phyloP scores from a whole-genome alignment of 495 filamentous ascomycete genomes.

The Penicillium crystallinum region DNA sequence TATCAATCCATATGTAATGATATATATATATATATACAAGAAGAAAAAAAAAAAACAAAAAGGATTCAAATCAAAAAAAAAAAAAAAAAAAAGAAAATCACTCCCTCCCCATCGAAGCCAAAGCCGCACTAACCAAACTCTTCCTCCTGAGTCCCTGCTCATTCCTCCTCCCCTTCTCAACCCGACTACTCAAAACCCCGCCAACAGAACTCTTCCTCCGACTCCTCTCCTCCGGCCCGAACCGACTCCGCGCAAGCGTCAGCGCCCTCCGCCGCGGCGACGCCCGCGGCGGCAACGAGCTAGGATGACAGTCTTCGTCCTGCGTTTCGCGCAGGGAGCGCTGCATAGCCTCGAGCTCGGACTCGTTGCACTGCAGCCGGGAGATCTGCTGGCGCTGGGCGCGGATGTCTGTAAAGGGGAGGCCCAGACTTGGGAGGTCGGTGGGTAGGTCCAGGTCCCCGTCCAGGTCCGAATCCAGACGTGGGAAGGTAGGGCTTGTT shows the following conservation, averaged over 20 bases:
- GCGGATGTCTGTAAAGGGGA: constrained; percentile 23
- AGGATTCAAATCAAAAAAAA: not conserved
- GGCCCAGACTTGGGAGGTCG: not conserved
- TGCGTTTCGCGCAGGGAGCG: constrained; percentile 11
- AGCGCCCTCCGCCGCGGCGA: constrained; percentile 28
- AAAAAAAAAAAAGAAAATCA: not conserved
- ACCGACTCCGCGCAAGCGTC: constrained; percentile 25
- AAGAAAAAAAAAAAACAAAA: not conserved
- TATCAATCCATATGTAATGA: no score
- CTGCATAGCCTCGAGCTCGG: constrained; percentile 35
- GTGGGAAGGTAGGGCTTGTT: constrained; percentile 36
- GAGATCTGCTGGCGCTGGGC: constrained; percentile 41
- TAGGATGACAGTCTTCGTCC: constrained; percentile 39
- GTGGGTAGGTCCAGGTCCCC: constrained; percentile 15
- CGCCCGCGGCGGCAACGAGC: constrained; percentile 35
- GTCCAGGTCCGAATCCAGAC: no score
- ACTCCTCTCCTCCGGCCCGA: constrained; percentile 16
- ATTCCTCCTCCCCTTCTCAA: constrained; percentile 41
- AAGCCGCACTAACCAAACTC: constrained; percentile 43
- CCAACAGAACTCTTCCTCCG: constrained; percentile 32
- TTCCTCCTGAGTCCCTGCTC: constrained; percentile 40
- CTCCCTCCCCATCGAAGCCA: constrained; percentile 34
- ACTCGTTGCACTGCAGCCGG: constrained; percentile 36
- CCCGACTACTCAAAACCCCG: constrained; percentile 24
- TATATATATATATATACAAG: no score